Conservation (phyloP, 441 rosid species). For the Omphalea diandra region DNA sequence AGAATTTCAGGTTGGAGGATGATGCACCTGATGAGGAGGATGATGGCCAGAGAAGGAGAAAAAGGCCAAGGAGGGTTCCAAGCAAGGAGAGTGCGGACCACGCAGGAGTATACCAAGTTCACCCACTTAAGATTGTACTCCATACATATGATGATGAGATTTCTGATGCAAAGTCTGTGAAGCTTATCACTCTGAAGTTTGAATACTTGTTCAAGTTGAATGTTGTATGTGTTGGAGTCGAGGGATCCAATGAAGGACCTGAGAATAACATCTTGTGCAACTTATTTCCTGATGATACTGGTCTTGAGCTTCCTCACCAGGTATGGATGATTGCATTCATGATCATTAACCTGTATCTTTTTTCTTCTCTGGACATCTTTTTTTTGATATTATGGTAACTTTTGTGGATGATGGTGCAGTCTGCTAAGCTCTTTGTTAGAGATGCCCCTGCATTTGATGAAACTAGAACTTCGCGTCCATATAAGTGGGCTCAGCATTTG, state of each 20-base stretch:
- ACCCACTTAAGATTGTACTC: conserved; percentile 70
- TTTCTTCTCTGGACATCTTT: conserved; percentile 1
- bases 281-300: conserved; percentile 79
- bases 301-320: conserved; percentile 90
- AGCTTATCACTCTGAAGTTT: conserved; percentile 60
- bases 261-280: conserved; percentile 60
- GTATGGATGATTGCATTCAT: conserved; percentile 33
- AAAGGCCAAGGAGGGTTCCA: conserved; percentile 64
- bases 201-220: conserved; percentile 81
- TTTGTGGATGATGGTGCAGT: conserved; percentile 47
- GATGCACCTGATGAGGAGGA: conserved; percentile 83
- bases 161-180: conserved; percentile 52
- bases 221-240: conserved; percentile 68
- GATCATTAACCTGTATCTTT: not conserved
- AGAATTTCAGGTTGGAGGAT: conserved; percentile 70
- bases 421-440: conserved; percentile 74
- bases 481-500: conserved; percentile 90
- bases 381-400: conserved; percentile 20
- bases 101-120: conserved; percentile 57
- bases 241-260: conserved; percentile 58
- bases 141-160: conserved; percentile 61
- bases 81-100: conserved; percentile 59
- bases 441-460: conserved; percentile 50
- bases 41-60: conserved; percentile 77
- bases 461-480: conserved; percentile 73